A percentile compares a stretch with the other conserved stretches of the same genome.
These are phyloP conservation scores for Sambucus nigra DNA, from an alignment of 129 eudicot genomes.

Conservation along the genomic window DNA sequence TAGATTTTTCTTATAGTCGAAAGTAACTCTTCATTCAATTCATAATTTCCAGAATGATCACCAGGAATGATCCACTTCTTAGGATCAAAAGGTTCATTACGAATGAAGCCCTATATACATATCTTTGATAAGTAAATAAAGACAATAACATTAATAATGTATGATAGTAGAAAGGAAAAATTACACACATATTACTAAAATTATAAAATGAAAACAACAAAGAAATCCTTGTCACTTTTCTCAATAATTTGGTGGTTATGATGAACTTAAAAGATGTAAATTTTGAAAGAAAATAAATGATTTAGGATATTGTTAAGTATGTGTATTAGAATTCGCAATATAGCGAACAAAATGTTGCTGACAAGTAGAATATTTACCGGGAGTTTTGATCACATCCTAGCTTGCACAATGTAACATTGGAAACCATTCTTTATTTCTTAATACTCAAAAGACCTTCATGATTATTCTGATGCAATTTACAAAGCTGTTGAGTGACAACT, in stretches of 20 bases:
- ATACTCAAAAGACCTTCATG: conserved; percentile 73
- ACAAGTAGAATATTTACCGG: conserved; percentile 32
- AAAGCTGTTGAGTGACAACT: conserved; percentile 66
- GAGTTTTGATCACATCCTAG: conserved; percentile 63
- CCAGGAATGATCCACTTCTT: conserved; percentile 79
- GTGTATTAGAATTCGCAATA: neutral
- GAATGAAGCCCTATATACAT: conserved; percentile 86
- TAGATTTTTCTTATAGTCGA: conserved; percentile 32
- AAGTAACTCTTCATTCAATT: conserved; percentile 28
- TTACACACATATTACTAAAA: neutral
- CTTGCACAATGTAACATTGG: conserved; percentile 63
- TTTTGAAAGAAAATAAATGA: too few relatives aligned
- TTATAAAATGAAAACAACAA: too few relatives aligned
- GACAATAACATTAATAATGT: neutral
- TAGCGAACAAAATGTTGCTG: neutral
- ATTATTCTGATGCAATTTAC: conserved; percentile 33
- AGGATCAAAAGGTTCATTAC: conserved; percentile 66
- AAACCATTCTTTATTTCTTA: conserved; percentile 38
- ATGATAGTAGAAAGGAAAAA: neutral
- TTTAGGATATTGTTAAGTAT: too few relatives aligned
- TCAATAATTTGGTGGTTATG: neutral
- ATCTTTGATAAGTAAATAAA: too few relatives aligned
- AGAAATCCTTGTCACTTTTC: too few relatives aligned
- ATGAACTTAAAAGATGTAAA: neutral
- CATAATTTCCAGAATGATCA: conserved; percentile 14